Base-by-base conservation (phyloP, 805 yeast genomes). In the Candida silvatica region DNA sequence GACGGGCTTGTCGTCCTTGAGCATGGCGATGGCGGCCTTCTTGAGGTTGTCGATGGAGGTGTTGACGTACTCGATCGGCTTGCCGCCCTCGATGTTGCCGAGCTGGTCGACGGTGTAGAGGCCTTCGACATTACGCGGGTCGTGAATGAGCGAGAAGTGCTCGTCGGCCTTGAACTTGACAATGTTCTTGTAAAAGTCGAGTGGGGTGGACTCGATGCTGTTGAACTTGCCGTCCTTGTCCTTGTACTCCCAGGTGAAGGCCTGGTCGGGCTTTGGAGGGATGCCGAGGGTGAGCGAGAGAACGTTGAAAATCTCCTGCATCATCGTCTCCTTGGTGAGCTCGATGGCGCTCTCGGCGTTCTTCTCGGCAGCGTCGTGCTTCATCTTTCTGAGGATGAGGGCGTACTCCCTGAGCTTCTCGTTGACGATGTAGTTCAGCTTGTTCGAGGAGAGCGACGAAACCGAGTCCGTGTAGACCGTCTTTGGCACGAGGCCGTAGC, bases 401-500 rank as follows among this genome's bases (percentile, higher is more conserved):
- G 88, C 94, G 58, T 64, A 83, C 58, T 85, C 94, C 47, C 94
- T 69, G 48, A 86, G 65, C 54, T 82, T 79, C 39, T 83, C 73
- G 38, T 79, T 74, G 40, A 86, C 61, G 28, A 82, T 55, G 48
- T 70, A 69, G 59, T 84, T 82, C 61, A 84, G 61, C 17, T 58
- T 57, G 8, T 74, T 65, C 14, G 69, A 62, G 9, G 79, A 68
- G 17, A 78, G 63, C 7, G 77, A 69, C 35, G 71, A 72, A 12
- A 67, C 67, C 40, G 80, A 72, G 56, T 86, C 95, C 17, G 87
- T 86, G 59, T 69, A 86, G 12, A 72, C 53, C 37, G 74, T 71
- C 49, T 79, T 68, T 29, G 95, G 95, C 35, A 86, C 81, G 35
- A 82, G 58, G 22, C 95, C 95, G 48, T 83, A 86, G 51, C 80